Evolutionary conservation across 1,284 basidiomycete genomes (phyloP).

Genomic region (Trichosporon faecale): DNA sequence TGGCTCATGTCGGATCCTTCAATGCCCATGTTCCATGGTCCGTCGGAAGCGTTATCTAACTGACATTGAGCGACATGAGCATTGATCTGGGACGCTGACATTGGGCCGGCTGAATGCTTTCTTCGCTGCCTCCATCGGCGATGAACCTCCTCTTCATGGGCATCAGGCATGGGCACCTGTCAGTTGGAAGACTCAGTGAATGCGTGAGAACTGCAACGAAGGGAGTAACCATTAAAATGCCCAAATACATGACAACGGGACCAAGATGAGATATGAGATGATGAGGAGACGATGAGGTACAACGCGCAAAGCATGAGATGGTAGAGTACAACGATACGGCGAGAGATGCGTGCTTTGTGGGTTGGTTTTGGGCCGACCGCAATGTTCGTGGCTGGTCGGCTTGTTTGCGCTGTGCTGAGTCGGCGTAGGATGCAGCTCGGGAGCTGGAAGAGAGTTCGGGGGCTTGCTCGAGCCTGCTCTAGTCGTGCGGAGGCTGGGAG

Average conservation of each 20-base stretch:
- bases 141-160: too few species aligned
- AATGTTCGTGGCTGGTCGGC: neutral
- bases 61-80: too few species aligned
- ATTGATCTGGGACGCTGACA: too few species aligned
- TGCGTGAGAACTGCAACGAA: neutral
- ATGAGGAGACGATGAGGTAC: neutral
- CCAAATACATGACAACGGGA: constrained; percentile 10
- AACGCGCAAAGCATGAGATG: neutral
- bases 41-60: too few species aligned
- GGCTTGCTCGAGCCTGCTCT: neutral
- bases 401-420: neutral
- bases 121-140: too few species aligned
- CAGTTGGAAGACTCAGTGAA: too few species aligned
- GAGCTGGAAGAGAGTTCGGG: neutral
- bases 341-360: neutral
- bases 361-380: neutral
- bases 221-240: neutral
- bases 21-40: too few species aligned
- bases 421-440: neutral
- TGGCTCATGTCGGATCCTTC: too few species aligned
- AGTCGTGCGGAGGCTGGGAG: neutral
- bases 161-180: too few species aligned
- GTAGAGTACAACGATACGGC: constrained; percentile 1
- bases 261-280: neutral
- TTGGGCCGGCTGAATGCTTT: too few species aligned